A percentile compares a stretch with the other conserved stretches of the same genome.
These are phyloP conservation scores for Colletotrichum eleusines DNA, from an alignment of 2,329 filamentous ascomycete genomes.

Conservation along the genomic window DNA sequence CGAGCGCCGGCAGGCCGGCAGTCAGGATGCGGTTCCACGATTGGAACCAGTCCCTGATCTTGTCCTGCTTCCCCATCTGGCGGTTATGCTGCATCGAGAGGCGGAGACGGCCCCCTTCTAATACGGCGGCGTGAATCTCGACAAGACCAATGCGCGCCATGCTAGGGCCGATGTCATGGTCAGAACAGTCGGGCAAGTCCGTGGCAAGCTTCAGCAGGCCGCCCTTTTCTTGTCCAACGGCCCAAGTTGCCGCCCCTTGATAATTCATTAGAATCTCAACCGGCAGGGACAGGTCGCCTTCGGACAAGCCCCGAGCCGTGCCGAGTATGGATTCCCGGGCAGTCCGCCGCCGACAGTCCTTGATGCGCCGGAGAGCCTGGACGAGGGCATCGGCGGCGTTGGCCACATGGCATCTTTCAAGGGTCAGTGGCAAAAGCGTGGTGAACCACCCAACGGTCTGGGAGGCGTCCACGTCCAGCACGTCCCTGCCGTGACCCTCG, in stretches of 20 bases:
- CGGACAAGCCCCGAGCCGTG: neutral
- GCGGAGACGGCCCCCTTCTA: neutral
- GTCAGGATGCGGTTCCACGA: neutral
- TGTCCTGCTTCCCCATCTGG: neutral
- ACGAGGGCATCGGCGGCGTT: constrained; percentile 37
- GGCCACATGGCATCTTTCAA: neutral
- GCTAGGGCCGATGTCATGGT: neutral
- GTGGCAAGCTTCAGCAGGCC: neutral
- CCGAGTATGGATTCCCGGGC: neutral
- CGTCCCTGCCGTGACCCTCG: constrained; percentile 54
- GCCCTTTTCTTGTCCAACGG: neutral
- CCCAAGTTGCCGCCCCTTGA: neutral
- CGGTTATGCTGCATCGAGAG: neutral
- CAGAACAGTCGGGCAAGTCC: neutral
- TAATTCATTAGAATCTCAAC: neutral
- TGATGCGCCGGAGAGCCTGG: constrained; percentile 29
- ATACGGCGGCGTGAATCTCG: neutral
- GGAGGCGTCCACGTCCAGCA: constrained; percentile 47
- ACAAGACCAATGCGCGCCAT: neutral
- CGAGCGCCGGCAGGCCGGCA: neutral
- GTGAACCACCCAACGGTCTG: constrained; percentile 56
- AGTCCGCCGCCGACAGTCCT: constrained; percentile 17
- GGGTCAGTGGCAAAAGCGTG: constrained; percentile 49
- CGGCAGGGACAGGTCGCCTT: neutral
- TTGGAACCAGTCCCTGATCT: neutral